A percentile compares a stretch with the other conserved stretches of the same genome.
Conservation (phyloP, 495 filamentous ascomycete genomes). For the Penicillium crystallinum region DNA sequence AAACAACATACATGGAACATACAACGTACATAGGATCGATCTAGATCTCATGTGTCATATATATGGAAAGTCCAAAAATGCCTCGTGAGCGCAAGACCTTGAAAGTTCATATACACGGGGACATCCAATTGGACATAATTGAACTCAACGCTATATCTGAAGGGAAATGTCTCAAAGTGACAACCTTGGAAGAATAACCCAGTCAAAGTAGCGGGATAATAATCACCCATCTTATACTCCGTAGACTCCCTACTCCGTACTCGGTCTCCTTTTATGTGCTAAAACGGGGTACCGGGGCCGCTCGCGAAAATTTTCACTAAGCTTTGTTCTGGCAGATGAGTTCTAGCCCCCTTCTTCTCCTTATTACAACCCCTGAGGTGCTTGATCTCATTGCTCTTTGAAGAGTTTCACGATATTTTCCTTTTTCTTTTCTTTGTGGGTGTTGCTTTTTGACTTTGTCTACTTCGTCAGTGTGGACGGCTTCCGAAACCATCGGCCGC, state of each 20-base stretch:
- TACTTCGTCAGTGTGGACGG: not conserved
- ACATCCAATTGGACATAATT: not conserved
- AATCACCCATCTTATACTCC: not conserved
- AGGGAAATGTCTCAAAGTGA: conserved; percentile 18
- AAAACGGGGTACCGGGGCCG: conserved; percentile 8
- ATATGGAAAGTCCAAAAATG: not conserved
- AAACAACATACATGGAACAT: too few relatives aligned
- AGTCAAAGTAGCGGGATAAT: too few relatives aligned
- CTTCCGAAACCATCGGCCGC: conserved; percentile 1
- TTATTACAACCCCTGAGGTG: conserved; percentile 1
- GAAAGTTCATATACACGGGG: not conserved
- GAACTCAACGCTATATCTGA: not conserved
- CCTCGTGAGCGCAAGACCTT: not conserved
- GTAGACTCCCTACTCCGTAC: not conserved
- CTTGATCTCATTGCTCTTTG: not conserved
- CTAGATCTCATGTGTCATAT: not conserved
- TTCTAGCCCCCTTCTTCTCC: not conserved
- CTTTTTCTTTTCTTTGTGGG: not conserved
- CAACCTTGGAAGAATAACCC: too few relatives aligned
- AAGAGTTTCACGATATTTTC: not conserved
- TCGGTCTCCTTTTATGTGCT: not conserved
- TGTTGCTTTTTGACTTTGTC: not conserved
- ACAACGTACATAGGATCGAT: not conserved
- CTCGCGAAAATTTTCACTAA: conserved; percentile 25
- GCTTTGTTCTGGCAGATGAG: not conserved